phyloP scores from a whole-genome alignment of 108 stramenopile species.

The Bacterosira constricta region DNA sequence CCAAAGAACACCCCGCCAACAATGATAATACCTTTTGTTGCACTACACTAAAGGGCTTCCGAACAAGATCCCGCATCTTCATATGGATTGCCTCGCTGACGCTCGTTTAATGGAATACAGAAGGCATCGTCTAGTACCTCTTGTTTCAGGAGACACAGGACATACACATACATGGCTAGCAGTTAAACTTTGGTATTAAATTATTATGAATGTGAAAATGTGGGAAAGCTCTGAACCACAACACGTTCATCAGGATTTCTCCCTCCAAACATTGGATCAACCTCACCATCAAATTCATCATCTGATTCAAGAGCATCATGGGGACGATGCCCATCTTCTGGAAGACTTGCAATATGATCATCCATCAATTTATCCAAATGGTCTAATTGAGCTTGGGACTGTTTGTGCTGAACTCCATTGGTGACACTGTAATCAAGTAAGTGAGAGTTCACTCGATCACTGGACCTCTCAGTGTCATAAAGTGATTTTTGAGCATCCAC shows the following conservation, averaged over 20 bases:
- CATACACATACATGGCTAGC: too few species aligned
- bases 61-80: too few species aligned
- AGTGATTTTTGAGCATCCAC: conserved; percentile 46
- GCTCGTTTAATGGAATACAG: too few species aligned
- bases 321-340: conserved; percentile 43
- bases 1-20: too few species aligned
- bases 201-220: too few species aligned
- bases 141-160: too few species aligned
- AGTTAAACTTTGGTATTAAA: too few species aligned
- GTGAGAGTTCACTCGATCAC: conserved; percentile 42
- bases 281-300: conserved; percentile 41
- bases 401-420: conserved; percentile 37
- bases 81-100: too few species aligned
- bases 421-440: conserved; percentile 48
- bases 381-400: conserved; percentile 36
- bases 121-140: too few species aligned
- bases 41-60: too few species aligned
- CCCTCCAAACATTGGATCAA: conserved; percentile 38
- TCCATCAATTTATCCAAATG: conserved; percentile 51
- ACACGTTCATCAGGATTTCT: conserved; percentile 15
- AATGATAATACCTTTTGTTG: too few species aligned
- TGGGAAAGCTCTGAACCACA: too few species aligned
- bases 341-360: conserved; percentile 48
- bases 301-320: conserved; percentile 40
- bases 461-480: conserved; percentile 44